Conservation (phyloP, 805 yeast species). For the Ogataea methanolica region DNA sequence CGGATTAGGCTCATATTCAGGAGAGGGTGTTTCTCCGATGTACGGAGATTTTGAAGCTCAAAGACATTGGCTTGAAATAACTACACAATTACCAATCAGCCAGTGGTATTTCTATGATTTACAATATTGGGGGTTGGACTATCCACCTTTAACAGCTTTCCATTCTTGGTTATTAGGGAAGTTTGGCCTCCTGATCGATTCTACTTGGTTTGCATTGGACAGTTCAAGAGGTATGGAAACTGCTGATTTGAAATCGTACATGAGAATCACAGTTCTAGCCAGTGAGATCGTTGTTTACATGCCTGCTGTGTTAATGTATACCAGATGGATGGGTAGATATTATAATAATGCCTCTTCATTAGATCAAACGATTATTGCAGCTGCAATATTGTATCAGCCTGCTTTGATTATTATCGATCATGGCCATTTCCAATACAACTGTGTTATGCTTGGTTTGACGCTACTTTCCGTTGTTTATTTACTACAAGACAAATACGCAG, state of each 20-base stretch:
- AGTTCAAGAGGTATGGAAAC: conserved; percentile 73
- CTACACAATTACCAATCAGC: conserved; percentile 64
- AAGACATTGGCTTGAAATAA: conserved; percentile 95
- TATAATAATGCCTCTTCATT: conserved; percentile 48
- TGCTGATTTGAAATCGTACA: conserved; percentile 64
- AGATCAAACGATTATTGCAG: conserved; percentile 71
- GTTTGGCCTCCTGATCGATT: conserved; percentile 60
- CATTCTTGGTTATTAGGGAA: conserved; percentile 81
- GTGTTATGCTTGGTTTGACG: conserved; percentile 89
- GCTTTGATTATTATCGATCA: conserved; percentile 82
- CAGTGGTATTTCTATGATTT: conserved; percentile 90
- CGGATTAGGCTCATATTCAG: conserved; percentile 87
- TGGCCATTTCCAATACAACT: conserved; percentile 95
- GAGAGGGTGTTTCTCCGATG: conserved; percentile 66
- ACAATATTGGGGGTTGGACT: conserved; percentile 94
- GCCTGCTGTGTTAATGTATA: conserved; percentile 73
- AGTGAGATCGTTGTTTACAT: conserved; percentile 73
- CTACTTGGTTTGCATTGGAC: conserved; percentile 72
- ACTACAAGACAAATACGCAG: conserved; percentile 53
- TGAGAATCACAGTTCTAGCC: conserved; percentile 74
- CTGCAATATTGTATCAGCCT: conserved; percentile 83
- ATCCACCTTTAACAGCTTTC: conserved; percentile 94
- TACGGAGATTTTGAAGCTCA: conserved; percentile 98
- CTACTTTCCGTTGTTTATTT: conserved; percentile 64
- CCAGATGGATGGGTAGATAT: conserved; percentile 65